Base-by-base conservation (phyloP, 441 rosid species). In the Sinapis alba region DNA sequence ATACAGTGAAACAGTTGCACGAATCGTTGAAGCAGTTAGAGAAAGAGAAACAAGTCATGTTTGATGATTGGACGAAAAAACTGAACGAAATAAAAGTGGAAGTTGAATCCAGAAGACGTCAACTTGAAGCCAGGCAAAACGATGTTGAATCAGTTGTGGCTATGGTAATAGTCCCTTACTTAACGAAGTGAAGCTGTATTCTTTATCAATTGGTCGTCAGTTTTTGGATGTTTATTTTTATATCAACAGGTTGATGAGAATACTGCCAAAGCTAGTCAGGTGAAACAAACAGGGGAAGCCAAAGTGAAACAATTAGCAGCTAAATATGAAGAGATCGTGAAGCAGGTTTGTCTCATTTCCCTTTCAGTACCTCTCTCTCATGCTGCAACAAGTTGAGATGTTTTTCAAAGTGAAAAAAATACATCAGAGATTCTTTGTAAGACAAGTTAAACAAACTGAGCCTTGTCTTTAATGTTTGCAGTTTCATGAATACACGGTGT, bases 81-180 rank as follows among this genome's bases (percentile, higher is more conserved):
- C 41, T 79, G 10, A 84, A 83, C 65, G 83, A 75, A 47, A 54
- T 85, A 64, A 90, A 90, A 81, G 19, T 72, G 72, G 87, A 89
- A 62, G 85, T 86, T 36, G 91, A 86, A 80, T 89, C 91, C 53
- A 82, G 27, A 82, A 90, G 86, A 84, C 80, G 13, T 51, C 86
- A 88, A 28, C 90, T 95, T 70, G 89, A 90, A 78, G 79, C 74
- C 68, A 89, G 97, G 72, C 98, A 89, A 75, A 84, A 67, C 76
- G 83, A 87, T 68, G 88, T 91, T 63, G 98, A 88, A 85, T 81
- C 87, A 76, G 78, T 88, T 9, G 76, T 91, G 54, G 85, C 86
- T 54, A 86, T 84, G 94, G 99, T 90, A 84, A 10, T 34, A 12
- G 45, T 21, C 56, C 23, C 20, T 12, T 71, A 4, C 12, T 38